Evolutionary conservation across 129 eudicot species (phyloP), one percentile per base, ranked within the genome.

Genomic region (Tagetes patula): DNA sequence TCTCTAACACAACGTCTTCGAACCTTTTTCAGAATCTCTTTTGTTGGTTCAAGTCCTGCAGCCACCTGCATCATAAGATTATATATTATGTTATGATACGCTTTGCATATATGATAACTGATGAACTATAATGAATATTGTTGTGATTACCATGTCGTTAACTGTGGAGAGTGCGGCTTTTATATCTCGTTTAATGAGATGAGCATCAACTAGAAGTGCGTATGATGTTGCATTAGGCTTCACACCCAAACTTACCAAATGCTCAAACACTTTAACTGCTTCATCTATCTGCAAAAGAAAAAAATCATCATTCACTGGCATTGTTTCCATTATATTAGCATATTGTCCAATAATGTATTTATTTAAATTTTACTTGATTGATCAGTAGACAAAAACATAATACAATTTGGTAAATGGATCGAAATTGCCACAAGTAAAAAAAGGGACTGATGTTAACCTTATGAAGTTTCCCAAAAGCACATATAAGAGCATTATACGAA

Each of bases 401-500:
- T 46, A 7, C 9, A 12, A 46, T 46, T 46, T 46, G 50, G 50
- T 46, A 46, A 45, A 46, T 46, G 50, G 50, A 46, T 3, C 10
- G 13, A 46, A 45, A 46, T 8, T 7, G 50, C 13, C 0, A 46
- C 50, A 46, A 46, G 11, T 46, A 47, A 32, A 49, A 36, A 43
- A 2, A 67, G n/a, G 49, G 49, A 34, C 74, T 41, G 2, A 7
- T 8, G 12, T 41, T 79, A 77, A 90, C 98, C 97, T 90, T 84
- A 37, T 81, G 76, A 55, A 81, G 85, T 76, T 88, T 94, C 61
- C 87, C 97, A 82, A 86, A 86, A 14, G 96, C 96, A 82, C 72
- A 84, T 32, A 94, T 79, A 50, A 90, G 79, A 67, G 87, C 86
- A 79, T 93, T 94, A 79, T 90, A 88, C 33, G 98, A 94, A 82